phyloP scores from a whole-genome alignment of 2,329 filamentous ascomycete species.

The Annulohypoxylon truncatum region DNA sequence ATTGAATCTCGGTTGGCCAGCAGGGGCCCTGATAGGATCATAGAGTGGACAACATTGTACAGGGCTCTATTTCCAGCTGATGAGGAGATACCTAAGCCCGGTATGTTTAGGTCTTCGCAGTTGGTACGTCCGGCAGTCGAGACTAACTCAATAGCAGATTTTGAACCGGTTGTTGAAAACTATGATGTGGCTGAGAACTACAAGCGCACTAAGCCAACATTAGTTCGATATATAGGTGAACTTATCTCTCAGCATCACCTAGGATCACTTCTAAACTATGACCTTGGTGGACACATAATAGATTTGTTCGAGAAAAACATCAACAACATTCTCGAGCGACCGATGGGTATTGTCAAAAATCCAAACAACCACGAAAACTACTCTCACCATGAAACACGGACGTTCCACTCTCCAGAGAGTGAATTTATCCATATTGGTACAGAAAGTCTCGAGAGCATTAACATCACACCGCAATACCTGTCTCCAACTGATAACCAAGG shows the following conservation, averaged over 20 bases:
- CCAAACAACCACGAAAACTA: neutral
- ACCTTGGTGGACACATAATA: neutral
- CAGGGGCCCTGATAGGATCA: neutral
- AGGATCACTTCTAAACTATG: neutral
- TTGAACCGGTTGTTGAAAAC: slow-evolving; percentile 17
- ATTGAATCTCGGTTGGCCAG: neutral
- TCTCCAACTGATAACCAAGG: neutral
- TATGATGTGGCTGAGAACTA: slow-evolving; percentile 9
- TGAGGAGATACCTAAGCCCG: neutral
- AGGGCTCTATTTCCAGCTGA: slow-evolving; percentile 9
- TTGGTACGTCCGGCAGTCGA: neutral
- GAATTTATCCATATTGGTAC: neutral
- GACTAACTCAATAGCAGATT: slow-evolving; percentile 7
- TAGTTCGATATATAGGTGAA: neutral
- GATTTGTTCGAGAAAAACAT: neutral
- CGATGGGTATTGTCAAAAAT: neutral
- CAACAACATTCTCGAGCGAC: neutral
- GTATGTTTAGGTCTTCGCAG: neutral
- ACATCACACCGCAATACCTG: slow-evolving; percentile 1
- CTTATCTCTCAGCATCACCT: neutral
- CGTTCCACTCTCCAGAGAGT: neutral
- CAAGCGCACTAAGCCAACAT: neutral
- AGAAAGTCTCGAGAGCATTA: neutral
- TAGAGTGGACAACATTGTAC: slow-evolving; percentile 11
- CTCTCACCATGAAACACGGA: neutral